Base-by-base conservation (phyloP, 176 grass and related monocot species). In the Leersia perrieri region DNA sequence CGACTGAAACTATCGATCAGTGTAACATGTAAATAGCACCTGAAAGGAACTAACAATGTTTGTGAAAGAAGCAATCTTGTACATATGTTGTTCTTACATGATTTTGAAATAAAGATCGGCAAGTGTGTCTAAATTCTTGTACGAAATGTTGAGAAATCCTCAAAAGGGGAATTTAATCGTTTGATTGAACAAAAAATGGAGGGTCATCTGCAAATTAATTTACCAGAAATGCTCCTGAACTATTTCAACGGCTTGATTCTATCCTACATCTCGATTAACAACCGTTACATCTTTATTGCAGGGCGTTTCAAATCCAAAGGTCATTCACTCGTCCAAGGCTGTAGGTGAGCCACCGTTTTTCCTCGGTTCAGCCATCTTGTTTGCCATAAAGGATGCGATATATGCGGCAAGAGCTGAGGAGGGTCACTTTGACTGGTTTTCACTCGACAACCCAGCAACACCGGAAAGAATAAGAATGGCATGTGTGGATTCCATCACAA, bases 301-400 rank as follows among this genome's bases (percentile, higher is more conserved):
- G 95, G 88, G 90, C 27, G 86, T 82, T 72, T 86, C 77, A 72
- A 98, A 98, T 86, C 86, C 78, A 38, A 98, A 85, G 76, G 88
- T 82, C 47, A 88, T 98, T 45, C 95, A 98, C 80, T 94, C 92
- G 61, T 98, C 95, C 18, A 98, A 98, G 74, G 95, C 95, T 25
- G 95, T 93, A 5, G 95, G 95, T 20, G 95, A 98, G 77, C 95
- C 95, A 27, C 95, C 95, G 26, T 98, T 98, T 65, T 98, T 98
- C 70, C 90, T 98, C 3, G 95, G 84, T 0, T 90, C 95, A 30
- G 57, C 84, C 2, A 82, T 98, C 28, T 81, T 98, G 75, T 98
- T 98, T 76, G 92, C 95, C 11, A 91, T 98, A 63, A 98, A 95
- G 78, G 92, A 98, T n/a, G 95, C 95, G 3, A 91, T 93, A 47